phyloP scores from a whole-genome alignment of 2,329 filamentous ascomycete species.

The Teratosphaeria viscida region DNA sequence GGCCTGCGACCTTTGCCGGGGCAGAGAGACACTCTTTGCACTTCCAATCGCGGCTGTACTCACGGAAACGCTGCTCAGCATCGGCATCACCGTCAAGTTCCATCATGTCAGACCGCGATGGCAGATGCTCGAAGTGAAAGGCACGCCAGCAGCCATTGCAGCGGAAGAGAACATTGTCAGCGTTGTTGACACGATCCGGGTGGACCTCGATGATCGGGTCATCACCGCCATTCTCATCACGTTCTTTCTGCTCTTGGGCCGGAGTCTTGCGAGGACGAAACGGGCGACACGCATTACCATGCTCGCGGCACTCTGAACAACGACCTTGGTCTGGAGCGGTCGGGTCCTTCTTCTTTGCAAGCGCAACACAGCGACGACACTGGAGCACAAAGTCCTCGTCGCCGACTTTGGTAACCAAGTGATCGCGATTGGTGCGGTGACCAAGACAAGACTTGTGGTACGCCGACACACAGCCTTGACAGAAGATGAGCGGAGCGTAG shows the following conservation, averaged over 20 bases:
- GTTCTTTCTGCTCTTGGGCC: constrained; percentile 72
- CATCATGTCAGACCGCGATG: constrained; percentile 35
- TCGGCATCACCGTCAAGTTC: constrained; percentile 37
- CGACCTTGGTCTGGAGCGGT: constrained; percentile 58
- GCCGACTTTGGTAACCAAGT: constrained; percentile 76
- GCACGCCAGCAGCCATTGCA: constrained; percentile 66
- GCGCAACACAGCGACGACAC: constrained; percentile 72
- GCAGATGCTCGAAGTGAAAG: constrained; percentile 78
- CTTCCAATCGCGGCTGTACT: constrained; percentile 66
- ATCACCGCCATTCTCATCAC: constrained; percentile 64
- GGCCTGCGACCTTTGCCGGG: constrained; percentile 57
- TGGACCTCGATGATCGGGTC: constrained; percentile 64
- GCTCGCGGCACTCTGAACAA: constrained; percentile 59
- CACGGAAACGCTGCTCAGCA: constrained; percentile 53
- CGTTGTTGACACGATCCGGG: constrained; percentile 59
- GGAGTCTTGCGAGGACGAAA: constrained; percentile 65
- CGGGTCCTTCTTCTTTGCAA: constrained; percentile 56
- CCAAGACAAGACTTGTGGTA: constrained; percentile 82
- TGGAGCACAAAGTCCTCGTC: constrained; percentile 74
- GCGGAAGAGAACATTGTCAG: constrained; percentile 68
- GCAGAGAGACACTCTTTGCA: constrained; percentile 66
- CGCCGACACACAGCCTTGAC: constrained; percentile 77
- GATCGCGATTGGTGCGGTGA: constrained; percentile 61
- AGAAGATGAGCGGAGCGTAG: constrained; percentile 67
- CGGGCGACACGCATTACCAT: constrained; percentile 60